Percentiles rank a stretch among this genome's conserved stretches.
phyloP scores from a whole-genome alignment of 352 stramenopile species.

The Phytophthora pini region DNA sequence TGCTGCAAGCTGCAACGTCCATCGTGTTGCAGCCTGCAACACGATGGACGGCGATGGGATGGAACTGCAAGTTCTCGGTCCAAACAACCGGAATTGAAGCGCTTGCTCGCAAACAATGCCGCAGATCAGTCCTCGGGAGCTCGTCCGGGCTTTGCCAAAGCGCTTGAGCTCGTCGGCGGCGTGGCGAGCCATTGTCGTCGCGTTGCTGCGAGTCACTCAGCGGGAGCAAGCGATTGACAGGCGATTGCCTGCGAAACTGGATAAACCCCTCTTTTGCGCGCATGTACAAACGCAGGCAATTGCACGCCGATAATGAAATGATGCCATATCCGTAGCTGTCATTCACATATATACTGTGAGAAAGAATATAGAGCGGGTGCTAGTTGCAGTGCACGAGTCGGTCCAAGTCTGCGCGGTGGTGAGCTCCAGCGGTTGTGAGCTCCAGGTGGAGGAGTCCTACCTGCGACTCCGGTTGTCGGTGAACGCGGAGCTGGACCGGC shows the following conservation, averaged over 20 bases:
- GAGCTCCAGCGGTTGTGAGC: neutral
- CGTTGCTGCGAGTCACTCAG: neutral
- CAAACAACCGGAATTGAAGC: slow-evolving; percentile 12
- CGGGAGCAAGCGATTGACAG: no score
- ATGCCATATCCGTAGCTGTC: neutral
- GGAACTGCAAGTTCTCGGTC: slow-evolving; percentile 8
- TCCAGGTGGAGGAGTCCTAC: neutral
- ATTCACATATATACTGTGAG: neutral
- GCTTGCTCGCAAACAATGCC: slow-evolving; percentile 14
- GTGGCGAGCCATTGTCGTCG: slow-evolving; percentile 1
- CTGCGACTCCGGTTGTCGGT: neutral
- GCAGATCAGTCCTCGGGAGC: slow-evolving; percentile 1
- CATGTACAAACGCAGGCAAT: neutral
- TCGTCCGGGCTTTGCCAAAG: slow-evolving; percentile 5
- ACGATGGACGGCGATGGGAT: slow-evolving; percentile 1
- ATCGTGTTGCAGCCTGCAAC: neutral
- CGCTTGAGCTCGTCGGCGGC: slow-evolving; percentile 1
- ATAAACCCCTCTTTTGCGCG: slow-evolving; percentile 5
- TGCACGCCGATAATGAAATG: neutral
- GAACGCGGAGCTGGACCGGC: neutral
- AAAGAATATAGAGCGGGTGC: slow-evolving; percentile 5
- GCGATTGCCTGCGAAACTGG: neutral
- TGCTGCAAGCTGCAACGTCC: slow-evolving; percentile 2
- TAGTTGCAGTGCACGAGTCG: neutral
- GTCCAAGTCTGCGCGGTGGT: neutral